Percentiles rank a stretch among this genome's conserved stretches.
These are phyloP conservation scores for Coffea humblotiana DNA, from an alignment of 305 asterid genomes.

Conservation along the genomic window DNA sequence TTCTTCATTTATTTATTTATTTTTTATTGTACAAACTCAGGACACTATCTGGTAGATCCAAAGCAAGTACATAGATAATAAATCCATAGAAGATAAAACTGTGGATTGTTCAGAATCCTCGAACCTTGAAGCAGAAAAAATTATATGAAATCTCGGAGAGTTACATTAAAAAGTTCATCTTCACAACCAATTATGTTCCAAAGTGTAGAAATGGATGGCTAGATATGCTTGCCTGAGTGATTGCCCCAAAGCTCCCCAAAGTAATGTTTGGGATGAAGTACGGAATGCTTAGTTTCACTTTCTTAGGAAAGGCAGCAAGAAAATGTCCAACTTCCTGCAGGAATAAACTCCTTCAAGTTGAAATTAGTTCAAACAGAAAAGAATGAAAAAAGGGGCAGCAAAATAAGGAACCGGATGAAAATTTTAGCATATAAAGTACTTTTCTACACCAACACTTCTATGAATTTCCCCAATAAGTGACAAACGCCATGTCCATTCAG, in stretches of 20 bases:
- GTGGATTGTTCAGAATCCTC: background rate
- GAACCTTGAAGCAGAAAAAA: background rate
- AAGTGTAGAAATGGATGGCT: background rate
- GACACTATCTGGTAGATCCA: background rate
- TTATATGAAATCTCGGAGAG: background rate
- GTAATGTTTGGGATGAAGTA: slow-evolving; percentile 80
- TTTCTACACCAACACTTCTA: background rate
- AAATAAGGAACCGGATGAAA: background rate
- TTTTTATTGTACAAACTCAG: background rate
- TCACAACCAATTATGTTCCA: slow-evolving; percentile 8
- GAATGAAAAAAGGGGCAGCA: background rate
- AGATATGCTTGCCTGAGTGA: slow-evolving; percentile 63
- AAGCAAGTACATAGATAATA: background rate
- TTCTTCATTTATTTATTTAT: too few species aligned
- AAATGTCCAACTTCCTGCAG: slow-evolving; percentile 96
- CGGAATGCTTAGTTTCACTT: slow-evolving; percentile 88
- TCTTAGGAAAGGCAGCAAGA: slow-evolving; percentile 85
- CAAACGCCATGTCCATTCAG: too few species aligned
- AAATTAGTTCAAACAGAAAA: slow-evolving; percentile 22
- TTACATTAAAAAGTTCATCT: slow-evolving; percentile 6
- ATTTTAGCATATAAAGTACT: background rate
- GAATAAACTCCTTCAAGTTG: slow-evolving; percentile 40
- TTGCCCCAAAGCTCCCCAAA: slow-evolving; percentile 97
- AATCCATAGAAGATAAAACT: background rate
- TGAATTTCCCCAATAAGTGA: too few species aligned